Evolutionary conservation across 768 basidiomycete species (phyloP).

Genomic region (Glaciozyma martinii): DNA sequence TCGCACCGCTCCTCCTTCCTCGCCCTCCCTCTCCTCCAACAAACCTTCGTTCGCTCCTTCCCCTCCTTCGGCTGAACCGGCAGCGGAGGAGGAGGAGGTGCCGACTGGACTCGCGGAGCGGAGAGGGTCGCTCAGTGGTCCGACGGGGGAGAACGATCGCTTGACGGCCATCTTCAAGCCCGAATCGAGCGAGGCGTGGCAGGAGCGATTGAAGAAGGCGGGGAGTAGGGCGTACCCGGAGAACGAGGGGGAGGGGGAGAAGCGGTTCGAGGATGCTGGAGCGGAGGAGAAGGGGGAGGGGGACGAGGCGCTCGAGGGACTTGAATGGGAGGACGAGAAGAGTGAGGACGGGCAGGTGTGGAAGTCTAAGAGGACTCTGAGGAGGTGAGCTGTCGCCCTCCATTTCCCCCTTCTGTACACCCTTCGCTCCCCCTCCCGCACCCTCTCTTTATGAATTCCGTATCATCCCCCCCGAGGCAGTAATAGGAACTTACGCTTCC

Average conservation of each 20-base stretch:
- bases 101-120: background rate
- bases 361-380: slow-evolving; percentile 75
- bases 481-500: background rate
- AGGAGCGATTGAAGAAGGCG: slow-evolving; percentile 47
- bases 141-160: slow-evolving; percentile 17
- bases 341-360: slow-evolving; percentile 59
- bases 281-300: slow-evolving; percentile 40
- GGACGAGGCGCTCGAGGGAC: slow-evolving; percentile 56
- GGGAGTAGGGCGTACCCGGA: slow-evolving; percentile 31
- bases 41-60: no score
- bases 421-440: background rate
- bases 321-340: slow-evolving; percentile 50
- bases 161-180: slow-evolving; percentile 68
- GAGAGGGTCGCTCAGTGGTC: slow-evolving; percentile 15
- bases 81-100: no score
- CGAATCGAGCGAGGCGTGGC: slow-evolving; percentile 78
- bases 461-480: no score
- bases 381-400: slow-evolving; percentile 57
- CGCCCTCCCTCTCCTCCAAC: no score
- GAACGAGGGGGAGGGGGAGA: slow-evolving; percentile 36
- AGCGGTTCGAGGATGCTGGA: background rate
- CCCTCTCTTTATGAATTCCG: background rate
- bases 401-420: background rate
- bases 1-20: no score
- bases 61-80: no score